Percentiles rank a stretch among this genome's conserved stretches.
phyloP scores from a whole-genome alignment of 1,139 yeast species.

The Lizanozyma gosingica region DNA sequence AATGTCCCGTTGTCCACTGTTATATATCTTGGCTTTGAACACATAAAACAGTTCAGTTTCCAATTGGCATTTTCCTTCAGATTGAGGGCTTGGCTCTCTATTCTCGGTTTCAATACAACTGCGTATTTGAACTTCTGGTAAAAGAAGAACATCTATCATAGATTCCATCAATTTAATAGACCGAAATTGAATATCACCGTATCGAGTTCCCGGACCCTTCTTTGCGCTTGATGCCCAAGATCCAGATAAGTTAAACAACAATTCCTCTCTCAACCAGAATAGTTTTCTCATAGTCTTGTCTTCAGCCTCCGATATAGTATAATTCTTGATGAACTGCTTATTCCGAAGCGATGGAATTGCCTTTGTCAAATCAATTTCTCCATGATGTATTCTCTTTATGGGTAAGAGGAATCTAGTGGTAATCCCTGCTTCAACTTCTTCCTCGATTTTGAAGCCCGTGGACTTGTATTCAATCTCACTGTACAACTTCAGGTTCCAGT shows the following conservation, averaged over 20 bases:
- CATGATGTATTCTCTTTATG: slow-evolving; percentile 42
- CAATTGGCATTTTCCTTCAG: slow-evolving; percentile 18
- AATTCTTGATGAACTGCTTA: slow-evolving; percentile 64
- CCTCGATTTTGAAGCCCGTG: slow-evolving; percentile 9
- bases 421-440: slow-evolving; percentile 34
- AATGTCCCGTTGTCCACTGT: slow-evolving; percentile 30
- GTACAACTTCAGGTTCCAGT: slow-evolving; percentile 47
- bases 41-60: slow-evolving; percentile 41
- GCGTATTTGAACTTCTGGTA: slow-evolving; percentile 36
- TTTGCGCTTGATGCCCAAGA: slow-evolving; percentile 36
- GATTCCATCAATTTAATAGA: slow-evolving; percentile 49
- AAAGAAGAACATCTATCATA: slow-evolving; percentile 42
- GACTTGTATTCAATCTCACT: slow-evolving; percentile 11
- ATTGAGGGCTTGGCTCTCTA: background rate
- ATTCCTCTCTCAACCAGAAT: slow-evolving; percentile 73
- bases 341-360: slow-evolving; percentile 71
- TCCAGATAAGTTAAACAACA: slow-evolving; percentile 54
- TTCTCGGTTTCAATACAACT: slow-evolving; percentile 3
- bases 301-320: slow-evolving; percentile 44
- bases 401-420: slow-evolving; percentile 66
- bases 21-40: slow-evolving; percentile 35
- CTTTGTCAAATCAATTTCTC: slow-evolving; percentile 32
- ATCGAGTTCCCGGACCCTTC: slow-evolving; percentile 11
- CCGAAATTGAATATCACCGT: slow-evolving; percentile 59
- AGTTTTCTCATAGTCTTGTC: slow-evolving; percentile 46